Conservation (phyloP, 208 protist species). For the Trypanosoma lewisi region DNA sequence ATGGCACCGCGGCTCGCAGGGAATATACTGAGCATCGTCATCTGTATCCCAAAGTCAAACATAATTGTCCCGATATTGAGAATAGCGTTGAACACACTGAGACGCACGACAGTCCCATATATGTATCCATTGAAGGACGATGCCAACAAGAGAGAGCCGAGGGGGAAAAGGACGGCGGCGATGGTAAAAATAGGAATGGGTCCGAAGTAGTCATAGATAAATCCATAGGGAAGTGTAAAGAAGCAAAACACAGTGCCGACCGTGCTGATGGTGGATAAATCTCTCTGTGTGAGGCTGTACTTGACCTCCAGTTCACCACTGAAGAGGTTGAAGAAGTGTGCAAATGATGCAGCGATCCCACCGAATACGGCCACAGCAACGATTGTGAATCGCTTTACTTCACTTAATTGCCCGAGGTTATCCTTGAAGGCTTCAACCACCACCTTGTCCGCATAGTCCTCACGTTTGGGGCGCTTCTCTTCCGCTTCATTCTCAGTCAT, state of each 20-base stretch:
- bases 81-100: constrained; percentile 51
- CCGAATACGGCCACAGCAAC: constrained; percentile 15
- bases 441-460: neutral
- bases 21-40: constrained; percentile 52
- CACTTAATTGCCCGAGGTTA: neutral
- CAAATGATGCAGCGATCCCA: constrained; percentile 29
- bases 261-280: constrained; percentile 64
- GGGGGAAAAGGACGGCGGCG: constrained; percentile 23
- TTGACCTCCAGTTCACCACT: constrained; percentile 18
- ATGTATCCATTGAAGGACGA: constrained; percentile 20
- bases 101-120: constrained; percentile 21
- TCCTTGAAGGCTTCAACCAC: neutral
- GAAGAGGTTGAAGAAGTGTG: constrained; percentile 75
- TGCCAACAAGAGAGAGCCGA: constrained; percentile 45
- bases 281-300: constrained; percentile 48
- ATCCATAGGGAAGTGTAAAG: constrained; percentile 38
- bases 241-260: constrained; percentile 46
- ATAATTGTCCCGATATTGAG: constrained; percentile 47
- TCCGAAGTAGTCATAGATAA: constrained; percentile 53
- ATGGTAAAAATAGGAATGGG: constrained; percentile 34
- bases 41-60: constrained; percentile 49
- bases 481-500: neutral
- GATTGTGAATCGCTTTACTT: constrained; percentile 30
- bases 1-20: constrained; percentile 36
- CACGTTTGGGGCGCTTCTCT: neutral